These are phyloP conservation scores for Trapa bicornis DNA, from an alignment of 345 rosid genomes.

Conservation along the genomic window DNA sequence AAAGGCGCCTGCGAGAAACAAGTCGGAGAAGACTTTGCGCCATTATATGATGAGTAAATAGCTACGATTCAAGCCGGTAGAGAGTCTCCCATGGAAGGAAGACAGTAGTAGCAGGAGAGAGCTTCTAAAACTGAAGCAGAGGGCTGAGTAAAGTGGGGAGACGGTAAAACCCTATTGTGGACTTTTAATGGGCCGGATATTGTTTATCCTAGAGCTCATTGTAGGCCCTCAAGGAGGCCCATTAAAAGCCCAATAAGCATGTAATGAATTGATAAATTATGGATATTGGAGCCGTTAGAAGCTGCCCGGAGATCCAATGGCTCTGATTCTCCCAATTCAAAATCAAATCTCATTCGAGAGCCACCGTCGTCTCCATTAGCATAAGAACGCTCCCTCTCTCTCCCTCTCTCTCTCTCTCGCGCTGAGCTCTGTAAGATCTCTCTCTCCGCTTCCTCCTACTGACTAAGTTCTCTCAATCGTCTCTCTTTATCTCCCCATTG, in stretches of 20 bases:
- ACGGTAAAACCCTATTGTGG: background rate
- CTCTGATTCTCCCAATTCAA: conserved; percentile 37
- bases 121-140: background rate
- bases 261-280: background rate
- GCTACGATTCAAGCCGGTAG: background rate
- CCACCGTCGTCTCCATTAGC: background rate
- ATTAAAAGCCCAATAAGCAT: conserved; percentile 12
- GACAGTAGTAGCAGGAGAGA: background rate
- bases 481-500: background rate
- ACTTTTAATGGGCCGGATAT: background rate
- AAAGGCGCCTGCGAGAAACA: background rate
- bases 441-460: too few relatives aligned
- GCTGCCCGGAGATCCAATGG: conserved; percentile 30
- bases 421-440: background rate
- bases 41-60: background rate
- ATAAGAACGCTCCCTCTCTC: background rate
- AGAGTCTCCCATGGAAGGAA: conserved; percentile 1
- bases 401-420: background rate
- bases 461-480: too few relatives aligned
- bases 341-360: conserved; percentile 10
- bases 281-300: conserved; percentile 39
- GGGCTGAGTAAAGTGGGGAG: background rate
- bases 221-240: background rate
- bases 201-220: too few relatives aligned
- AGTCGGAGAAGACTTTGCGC: conserved; percentile 1